These are phyloP conservation scores for Cladosporium austrohemisphaericum DNA, from an alignment of 2,329 filamentous ascomycete species.

Conservation along the genomic window DNA sequence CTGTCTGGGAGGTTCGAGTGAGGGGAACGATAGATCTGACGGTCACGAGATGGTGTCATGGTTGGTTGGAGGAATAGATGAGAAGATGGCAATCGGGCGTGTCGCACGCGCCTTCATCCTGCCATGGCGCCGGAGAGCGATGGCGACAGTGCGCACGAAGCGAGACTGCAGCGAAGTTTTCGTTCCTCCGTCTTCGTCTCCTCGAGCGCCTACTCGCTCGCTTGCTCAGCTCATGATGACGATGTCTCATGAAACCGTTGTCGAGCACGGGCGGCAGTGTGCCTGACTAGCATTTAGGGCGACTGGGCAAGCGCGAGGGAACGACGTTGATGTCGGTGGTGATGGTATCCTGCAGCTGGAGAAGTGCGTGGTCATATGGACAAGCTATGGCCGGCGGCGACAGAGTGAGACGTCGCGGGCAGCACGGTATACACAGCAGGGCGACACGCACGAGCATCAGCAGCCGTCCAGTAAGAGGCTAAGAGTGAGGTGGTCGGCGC, in stretches of 20 bases:
- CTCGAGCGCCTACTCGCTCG: neutral
- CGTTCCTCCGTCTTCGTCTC: neutral
- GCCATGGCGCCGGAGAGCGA: neutral
- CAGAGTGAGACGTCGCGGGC: too few species aligned
- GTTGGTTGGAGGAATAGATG: neutral
- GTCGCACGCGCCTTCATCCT: neutral
- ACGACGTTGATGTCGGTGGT: too few species aligned
- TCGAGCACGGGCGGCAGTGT: slow-evolving; percentile 7
- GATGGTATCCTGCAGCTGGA: too few species aligned
- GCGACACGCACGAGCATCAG: too few species aligned
- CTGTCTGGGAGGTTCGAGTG: neutral
- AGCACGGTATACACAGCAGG: too few species aligned
- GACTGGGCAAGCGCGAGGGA: neutral
- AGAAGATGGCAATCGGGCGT: neutral
- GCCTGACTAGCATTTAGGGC: slow-evolving; percentile 5
- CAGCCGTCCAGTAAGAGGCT: too few species aligned
- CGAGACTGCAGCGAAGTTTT: neutral
- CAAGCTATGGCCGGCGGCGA: too few species aligned
- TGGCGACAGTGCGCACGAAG: neutral
- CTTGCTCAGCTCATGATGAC: slow-evolving; percentile 10
- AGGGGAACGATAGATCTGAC: slow-evolving; percentile 8
- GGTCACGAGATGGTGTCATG: slow-evolving; percentile 8
- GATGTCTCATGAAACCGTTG: slow-evolving; percentile 14
- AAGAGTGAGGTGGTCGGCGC: too few species aligned
- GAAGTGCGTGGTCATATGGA: too few species aligned